A percentile compares a stretch with the other conserved stretches of the same genome.
These are phyloP conservation scores for Silene vulgaris DNA, from an alignment of 179 eudicot genomes.

Conservation along the genomic window DNA sequence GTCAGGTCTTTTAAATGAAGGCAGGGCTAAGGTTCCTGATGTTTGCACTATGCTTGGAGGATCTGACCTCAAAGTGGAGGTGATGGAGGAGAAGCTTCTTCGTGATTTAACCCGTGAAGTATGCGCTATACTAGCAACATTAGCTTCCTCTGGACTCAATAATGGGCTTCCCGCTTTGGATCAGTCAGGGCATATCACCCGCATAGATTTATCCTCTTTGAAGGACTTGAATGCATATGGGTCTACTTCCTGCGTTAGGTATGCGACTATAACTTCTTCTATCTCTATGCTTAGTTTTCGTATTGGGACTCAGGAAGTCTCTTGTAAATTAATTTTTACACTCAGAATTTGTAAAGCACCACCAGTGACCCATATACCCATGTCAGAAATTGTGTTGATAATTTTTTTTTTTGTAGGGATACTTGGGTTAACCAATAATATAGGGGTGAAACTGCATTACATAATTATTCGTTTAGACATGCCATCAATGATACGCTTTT, in stretches of 20 bases:
- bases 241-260: conserved; percentile 70
- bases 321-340: background rate
- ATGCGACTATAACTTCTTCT: conserved; percentile 27
- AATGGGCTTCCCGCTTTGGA: conserved; percentile 66
- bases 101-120: conserved; percentile 86
- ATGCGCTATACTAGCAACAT: conserved; percentile 58
- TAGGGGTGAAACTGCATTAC: background rate
- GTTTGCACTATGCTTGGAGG: conserved; percentile 53
- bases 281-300: background rate
- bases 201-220: conserved; percentile 53
- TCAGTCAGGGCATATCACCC: conserved; percentile 60
- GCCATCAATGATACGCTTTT: conserved; percentile 17
- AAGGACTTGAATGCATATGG: conserved; percentile 61
- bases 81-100: conserved; percentile 95
- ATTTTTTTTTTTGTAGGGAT: background rate
- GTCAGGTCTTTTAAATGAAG: conserved; percentile 76
- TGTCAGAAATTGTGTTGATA: background rate
- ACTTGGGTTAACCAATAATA: background rate
- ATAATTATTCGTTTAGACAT: background rate
- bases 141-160: conserved; percentile 72
- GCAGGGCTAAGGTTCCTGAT: conserved; percentile 88
- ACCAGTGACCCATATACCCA: background rate
- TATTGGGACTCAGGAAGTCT: background rate
- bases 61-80: conserved; percentile 80
- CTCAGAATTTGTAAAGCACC: background rate